Evolutionary conservation across 73 alveolate genomes (phyloP).

Genomic region (Paramecium sonneborni): DNA sequence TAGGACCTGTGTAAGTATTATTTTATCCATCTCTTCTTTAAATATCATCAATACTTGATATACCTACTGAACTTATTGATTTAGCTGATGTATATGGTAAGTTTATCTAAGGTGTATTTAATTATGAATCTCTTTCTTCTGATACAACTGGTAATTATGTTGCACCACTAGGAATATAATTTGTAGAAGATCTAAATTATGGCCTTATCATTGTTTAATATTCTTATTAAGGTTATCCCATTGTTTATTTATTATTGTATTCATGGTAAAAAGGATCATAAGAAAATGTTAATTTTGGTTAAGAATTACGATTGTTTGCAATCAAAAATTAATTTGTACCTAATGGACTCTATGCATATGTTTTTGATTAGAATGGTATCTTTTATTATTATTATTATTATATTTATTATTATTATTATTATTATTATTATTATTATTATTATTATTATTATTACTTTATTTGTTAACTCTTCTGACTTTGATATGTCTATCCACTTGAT

Average conservation of each 20-base stretch:
- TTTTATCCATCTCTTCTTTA: not conserved
- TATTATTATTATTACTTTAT: not conserved
- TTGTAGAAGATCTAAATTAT: not conserved
- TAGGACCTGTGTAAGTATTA: not conserved
- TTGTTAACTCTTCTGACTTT: conserved; percentile 25
- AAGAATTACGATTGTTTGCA: not conserved
- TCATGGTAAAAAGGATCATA: conserved; percentile 34
- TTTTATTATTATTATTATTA: not conserved
- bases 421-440: not conserved
- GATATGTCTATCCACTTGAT: conserved; percentile 38
- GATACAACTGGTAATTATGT: not conserved
- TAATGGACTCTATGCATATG: not conserved
- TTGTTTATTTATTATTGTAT: not conserved
- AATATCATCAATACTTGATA: conserved; percentile 23
- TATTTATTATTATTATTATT: too few relatives aligned
- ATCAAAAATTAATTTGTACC: not conserved
- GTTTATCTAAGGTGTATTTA: not conserved
- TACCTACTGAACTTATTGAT: conserved; percentile 53
- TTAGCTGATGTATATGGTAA: conserved; percentile 31
- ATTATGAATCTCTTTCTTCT: conserved; percentile 18
- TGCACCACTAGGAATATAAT: not conserved
- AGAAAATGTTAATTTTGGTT: conserved; percentile 26
- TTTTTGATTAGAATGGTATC: not conserved
- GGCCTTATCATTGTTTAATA: not conserved
- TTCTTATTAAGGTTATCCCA: not conserved